These are phyloP conservation scores for Barbarea vulgaris DNA, from an alignment of 345 rosid species.

Conservation along the genomic window DNA sequence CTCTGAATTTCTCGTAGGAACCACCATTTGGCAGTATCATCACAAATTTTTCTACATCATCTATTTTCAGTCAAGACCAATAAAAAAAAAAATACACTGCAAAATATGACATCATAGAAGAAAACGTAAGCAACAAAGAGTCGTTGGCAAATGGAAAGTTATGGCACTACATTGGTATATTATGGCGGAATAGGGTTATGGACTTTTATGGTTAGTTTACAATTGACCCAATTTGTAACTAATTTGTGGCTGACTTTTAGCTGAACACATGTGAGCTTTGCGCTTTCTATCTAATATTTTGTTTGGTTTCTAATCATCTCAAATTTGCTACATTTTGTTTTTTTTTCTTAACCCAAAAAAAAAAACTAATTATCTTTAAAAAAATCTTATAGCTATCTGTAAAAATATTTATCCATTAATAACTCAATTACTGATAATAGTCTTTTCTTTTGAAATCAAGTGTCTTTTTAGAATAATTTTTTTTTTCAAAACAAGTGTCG, in stretches of 20 bases:
- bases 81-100: neutral
- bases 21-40: neutral
- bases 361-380: too few relatives aligned
- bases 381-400: too few relatives aligned
- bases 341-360: too few relatives aligned
- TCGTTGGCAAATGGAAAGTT: constrained; percentile 9
- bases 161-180: constrained; percentile 26
- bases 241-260: constrained; percentile 6
- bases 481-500: neutral
- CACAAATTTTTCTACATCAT: neutral
- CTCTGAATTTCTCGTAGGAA: neutral
- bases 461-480: neutral
- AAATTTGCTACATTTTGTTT: neutral
- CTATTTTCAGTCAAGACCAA: neutral
- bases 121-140: constrained; percentile 7
- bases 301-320: neutral
- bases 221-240: constrained; percentile 20
- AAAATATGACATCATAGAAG: neutral
- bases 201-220: neutral
- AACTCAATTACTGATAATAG: too few relatives aligned
- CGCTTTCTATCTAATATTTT: neutral
- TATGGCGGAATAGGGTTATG: constrained; percentile 28
- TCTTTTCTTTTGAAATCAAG: too few relatives aligned
- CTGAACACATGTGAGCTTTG: constrained; percentile 25
- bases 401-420: too few relatives aligned